Evolutionary conservation across 208 protist genomes (phyloP).

Genomic region (Herpetomonas muscarum): DNA sequence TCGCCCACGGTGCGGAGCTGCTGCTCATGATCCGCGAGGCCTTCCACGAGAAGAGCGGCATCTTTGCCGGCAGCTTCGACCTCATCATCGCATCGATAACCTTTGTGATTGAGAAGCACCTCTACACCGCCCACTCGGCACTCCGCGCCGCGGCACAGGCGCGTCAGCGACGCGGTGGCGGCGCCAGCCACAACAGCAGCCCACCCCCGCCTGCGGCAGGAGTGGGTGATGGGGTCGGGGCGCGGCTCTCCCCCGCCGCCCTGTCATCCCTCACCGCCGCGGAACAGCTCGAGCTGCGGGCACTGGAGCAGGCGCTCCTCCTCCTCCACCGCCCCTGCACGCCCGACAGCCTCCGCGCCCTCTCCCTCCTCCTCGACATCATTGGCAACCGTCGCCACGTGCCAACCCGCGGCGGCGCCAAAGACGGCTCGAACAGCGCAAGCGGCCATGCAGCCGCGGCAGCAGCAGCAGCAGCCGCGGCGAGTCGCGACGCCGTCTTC

Average conservation of each 20-base stretch:
- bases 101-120: constrained; percentile 62
- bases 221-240: not conserved
- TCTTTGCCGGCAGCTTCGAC: constrained; percentile 71
- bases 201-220: too few relatives aligned
- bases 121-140: constrained; percentile 41
- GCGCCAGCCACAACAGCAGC: not conserved
- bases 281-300: constrained; percentile 18
- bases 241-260: not conserved
- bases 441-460: not conserved
- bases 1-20: constrained; percentile 79
- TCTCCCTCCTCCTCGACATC: constrained; percentile 57
- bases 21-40: constrained; percentile 84
- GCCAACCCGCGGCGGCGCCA: not conserved
- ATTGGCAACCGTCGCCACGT: constrained; percentile 38
- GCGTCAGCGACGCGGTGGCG: not conserved
- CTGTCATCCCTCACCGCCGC: not conserved
- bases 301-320: constrained; percentile 49
- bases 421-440: not conserved
- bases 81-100: constrained; percentile 68
- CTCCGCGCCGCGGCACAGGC: constrained; percentile 11
- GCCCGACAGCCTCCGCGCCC: constrained; percentile 41
- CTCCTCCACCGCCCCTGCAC: constrained; percentile 69
- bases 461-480: not conserved
- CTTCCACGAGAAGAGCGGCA: constrained; percentile 69
- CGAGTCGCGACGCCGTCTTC: constrained; percentile 49